phyloP scores from a whole-genome alignment of 2,329 filamentous ascomycete genomes.

The Myriosclerotinia duriaeana region DNA sequence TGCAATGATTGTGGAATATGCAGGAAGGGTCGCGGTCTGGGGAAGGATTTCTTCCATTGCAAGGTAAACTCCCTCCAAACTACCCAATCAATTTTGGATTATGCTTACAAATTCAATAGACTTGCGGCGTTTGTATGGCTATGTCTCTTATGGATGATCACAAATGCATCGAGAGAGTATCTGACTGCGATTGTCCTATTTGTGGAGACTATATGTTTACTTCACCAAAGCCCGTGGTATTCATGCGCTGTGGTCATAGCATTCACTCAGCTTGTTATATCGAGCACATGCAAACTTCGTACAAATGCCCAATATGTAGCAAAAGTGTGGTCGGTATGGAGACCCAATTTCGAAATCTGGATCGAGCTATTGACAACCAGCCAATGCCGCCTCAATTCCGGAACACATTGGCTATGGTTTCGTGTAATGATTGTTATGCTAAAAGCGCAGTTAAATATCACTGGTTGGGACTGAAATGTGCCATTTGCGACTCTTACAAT shows the following conservation, averaged over 20 bases:
- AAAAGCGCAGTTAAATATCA: constrained; percentile 87
- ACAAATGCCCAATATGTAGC: constrained; percentile 95
- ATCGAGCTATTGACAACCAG: constrained; percentile 81
- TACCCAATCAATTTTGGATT: not conserved
- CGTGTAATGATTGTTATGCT: constrained; percentile 93
- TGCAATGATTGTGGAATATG: constrained; percentile 96
- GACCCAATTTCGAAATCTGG: constrained; percentile 85
- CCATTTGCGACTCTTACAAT: constrained; percentile 68
- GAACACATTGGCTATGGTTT: constrained; percentile 76
- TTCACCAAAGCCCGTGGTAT: constrained; percentile 82
- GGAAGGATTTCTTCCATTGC: constrained; percentile 98
- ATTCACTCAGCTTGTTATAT: constrained; percentile 90
- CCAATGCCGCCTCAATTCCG: constrained; percentile 87
- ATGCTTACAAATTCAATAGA: constrained; percentile 49
- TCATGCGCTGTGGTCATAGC: constrained; percentile 94
- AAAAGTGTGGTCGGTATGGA: constrained; percentile 99
- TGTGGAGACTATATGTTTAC: constrained; percentile 97
- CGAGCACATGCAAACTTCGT: constrained; percentile 83
- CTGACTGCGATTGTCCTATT: constrained; percentile 94
- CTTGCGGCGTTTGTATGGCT: constrained; percentile 89
- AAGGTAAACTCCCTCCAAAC: constrained; percentile 61
- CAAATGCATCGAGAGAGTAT: constrained; percentile 90
- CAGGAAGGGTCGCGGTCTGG: constrained; percentile 82
- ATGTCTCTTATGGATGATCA: constrained; percentile 83
- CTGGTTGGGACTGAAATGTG: constrained; percentile 91